These are phyloP conservation scores for Trichomonas vaginalis DNA, from an alignment of 208 protist genomes.

Conservation along the genomic window DNA sequence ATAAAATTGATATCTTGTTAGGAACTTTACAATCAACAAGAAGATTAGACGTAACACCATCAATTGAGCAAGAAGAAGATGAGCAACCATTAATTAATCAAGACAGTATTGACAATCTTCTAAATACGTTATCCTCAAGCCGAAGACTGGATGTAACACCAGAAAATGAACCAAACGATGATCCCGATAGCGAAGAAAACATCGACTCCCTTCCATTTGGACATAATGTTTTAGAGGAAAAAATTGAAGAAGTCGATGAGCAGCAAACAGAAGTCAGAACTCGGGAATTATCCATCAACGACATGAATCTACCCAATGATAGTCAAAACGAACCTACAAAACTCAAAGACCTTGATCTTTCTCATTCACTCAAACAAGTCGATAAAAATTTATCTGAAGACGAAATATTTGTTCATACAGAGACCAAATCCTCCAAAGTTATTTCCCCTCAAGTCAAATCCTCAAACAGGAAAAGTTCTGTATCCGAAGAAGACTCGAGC, in stretches of 20 bases:
- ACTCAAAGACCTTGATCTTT: background rate
- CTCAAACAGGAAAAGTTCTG: too few relatives aligned
- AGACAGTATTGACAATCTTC: background rate
- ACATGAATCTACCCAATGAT: background rate
- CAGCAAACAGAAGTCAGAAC: background rate
- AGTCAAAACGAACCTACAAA: background rate
- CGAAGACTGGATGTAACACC: background rate
- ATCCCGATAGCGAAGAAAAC: background rate
- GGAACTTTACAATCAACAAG: background rate
- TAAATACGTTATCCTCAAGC: background rate
- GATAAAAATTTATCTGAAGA: background rate
- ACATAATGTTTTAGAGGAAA: background rate
- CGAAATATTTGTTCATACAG: background rate
- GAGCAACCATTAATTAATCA: background rate
- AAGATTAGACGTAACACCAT: background rate
- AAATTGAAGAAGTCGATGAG: background rate
- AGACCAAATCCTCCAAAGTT: background rate
- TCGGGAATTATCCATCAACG: background rate
- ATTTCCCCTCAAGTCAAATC: background rate
- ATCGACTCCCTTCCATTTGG: background rate
- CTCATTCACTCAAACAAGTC: background rate
- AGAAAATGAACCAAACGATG: background rate
- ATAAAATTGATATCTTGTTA: background rate
- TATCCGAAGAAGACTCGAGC: background rate
- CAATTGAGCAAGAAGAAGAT: background rate